Evolutionary conservation across 129 eudicot species (phyloP), one percentile per base, ranked within the genome.

Genomic region (Lactuca sativa): DNA sequence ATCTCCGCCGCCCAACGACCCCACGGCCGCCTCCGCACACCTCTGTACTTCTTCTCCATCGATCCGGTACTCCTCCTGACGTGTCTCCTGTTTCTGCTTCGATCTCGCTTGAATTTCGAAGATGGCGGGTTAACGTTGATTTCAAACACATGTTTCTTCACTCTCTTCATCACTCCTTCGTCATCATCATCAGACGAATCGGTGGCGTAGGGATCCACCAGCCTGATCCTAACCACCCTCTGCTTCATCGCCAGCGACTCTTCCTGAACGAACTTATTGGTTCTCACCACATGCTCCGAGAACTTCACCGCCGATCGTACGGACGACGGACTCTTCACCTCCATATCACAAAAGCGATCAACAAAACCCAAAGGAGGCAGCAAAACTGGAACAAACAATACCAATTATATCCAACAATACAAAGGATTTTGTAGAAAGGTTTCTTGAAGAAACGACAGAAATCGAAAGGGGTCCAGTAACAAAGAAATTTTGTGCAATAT

Each of bases 1-100:
- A 88, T 88, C 88, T 88, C 95, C 13, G 90, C 90, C 8, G 95
- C 95, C 86, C 86, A 88, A 32, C 88, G 80, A 8, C 95, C 95
- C 95, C 95, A 88, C 32, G 95, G 95, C 43, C 95, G 77, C 62
- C 66, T 76, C 0, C 95, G 74, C 0, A 88, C 95, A 0, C 95
- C 95, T 43, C 90, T 41, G 74, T 82, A 88, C 73, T 69, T 84
- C 60, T 77, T 79, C 61, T 21, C 75, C 33, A 34, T 36, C 44
- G 72, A 18, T 4, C 62, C 49, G 32, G 63, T 54, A 37, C 72
- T 36, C 47, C 75, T 36, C 54, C 68, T 56, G 55, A 65, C 43
- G 49, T 21, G 51, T 11, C 64, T 49, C 41, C 68, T 49, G 41
- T 56, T 59, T 13, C 68, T 40, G 49, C 51, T 59, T 10, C 14